These are phyloP conservation scores for Inonotus hispidus DNA, from an alignment of 1,284 basidiomycete genomes.

Conservation along the genomic window DNA sequence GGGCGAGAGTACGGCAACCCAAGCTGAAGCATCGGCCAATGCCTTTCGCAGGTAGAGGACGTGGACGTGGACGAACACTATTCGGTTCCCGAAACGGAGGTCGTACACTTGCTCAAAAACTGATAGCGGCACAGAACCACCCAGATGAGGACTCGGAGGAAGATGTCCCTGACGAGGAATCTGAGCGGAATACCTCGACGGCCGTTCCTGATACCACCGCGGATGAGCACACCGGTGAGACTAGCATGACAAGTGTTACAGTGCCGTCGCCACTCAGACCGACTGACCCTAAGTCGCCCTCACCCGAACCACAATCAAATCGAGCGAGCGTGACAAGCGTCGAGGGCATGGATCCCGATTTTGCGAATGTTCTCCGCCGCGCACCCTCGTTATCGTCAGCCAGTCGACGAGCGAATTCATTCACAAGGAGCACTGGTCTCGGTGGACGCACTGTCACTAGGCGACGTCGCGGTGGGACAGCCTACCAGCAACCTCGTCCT, in stretches of 20 bases:
- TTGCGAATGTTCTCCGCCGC: conserved; percentile 68
- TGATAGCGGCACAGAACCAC: conserved; percentile 46
- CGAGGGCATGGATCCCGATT: conserved; percentile 80
- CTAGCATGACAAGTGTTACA: background rate
- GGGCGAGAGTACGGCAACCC: conserved; percentile 37
- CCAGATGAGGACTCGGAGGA: conserved; percentile 46
- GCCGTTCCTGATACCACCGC: conserved; percentile 30
- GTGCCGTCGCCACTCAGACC: background rate
- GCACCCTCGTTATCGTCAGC: conserved; percentile 48
- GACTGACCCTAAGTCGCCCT: background rate
- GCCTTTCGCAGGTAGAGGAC: conserved; percentile 36
- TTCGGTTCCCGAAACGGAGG: conserved; percentile 41
- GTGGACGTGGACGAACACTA: conserved; percentile 34
- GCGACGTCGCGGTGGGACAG: conserved; percentile 47
- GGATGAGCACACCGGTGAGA: conserved; percentile 31
- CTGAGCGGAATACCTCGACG: conserved; percentile 38
- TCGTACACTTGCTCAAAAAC: conserved; percentile 55
- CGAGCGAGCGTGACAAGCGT: conserved; percentile 64
- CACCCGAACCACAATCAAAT: conserved; percentile 35
- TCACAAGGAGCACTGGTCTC: conserved; percentile 34
- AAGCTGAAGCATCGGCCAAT: conserved; percentile 30
- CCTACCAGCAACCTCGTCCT: conserved; percentile 61
- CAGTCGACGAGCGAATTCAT: conserved; percentile 29
- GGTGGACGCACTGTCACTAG: conserved; percentile 26
- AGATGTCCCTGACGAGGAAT: conserved; percentile 35